These are phyloP conservation scores for Vigna unguiculata DNA, from an alignment of 306 rosid genomes.

Conservation along the genomic window DNA sequence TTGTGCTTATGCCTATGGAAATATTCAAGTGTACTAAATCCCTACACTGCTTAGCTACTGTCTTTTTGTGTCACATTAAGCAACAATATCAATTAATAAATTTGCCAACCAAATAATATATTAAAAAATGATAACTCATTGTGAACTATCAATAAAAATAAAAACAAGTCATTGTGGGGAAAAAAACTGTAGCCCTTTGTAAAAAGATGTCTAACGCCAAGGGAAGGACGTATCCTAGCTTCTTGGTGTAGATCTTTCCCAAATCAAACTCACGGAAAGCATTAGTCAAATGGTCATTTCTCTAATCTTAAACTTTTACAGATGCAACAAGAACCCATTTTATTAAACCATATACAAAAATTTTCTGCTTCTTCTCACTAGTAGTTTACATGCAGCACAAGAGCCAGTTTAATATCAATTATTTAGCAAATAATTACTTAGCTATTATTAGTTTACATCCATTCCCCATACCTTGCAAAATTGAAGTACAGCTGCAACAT, in stretches of 20 bases:
- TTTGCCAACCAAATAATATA: not conserved
- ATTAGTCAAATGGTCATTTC: not conserved
- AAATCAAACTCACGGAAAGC: conserved; percentile 28
- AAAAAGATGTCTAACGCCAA: not conserved
- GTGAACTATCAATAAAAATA: not conserved
- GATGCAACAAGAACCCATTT: conserved; percentile 16
- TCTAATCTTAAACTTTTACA: not conserved
- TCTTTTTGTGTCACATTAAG: conserved; percentile 20
- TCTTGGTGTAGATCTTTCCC: conserved; percentile 12
- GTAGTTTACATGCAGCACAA: conserved; percentile 14
- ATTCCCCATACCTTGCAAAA: conserved; percentile 78
- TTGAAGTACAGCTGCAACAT: conserved; percentile 77
- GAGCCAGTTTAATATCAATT: conserved; percentile 10
- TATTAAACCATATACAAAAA: conserved; percentile 20
- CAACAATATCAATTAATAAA: conserved; percentile 7
- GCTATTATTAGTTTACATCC: conserved; percentile 5
- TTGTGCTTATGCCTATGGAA: conserved; percentile 31
- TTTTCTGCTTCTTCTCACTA: conserved; percentile 16
- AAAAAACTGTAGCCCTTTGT: not conserved
- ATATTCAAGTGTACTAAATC: conserved; percentile 31
- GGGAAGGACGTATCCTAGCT: conserved; percentile 26
- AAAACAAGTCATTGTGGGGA: not conserved
- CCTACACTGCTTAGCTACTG: not conserved
- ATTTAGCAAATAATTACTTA: conserved; percentile 26
- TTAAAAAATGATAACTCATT: conserved; percentile 26